A percentile compares a stretch with the other conserved stretches of the same genome.
phyloP scores from a whole-genome alignment of 148 eudicot species.

The Nepenthes gracilis region DNA sequence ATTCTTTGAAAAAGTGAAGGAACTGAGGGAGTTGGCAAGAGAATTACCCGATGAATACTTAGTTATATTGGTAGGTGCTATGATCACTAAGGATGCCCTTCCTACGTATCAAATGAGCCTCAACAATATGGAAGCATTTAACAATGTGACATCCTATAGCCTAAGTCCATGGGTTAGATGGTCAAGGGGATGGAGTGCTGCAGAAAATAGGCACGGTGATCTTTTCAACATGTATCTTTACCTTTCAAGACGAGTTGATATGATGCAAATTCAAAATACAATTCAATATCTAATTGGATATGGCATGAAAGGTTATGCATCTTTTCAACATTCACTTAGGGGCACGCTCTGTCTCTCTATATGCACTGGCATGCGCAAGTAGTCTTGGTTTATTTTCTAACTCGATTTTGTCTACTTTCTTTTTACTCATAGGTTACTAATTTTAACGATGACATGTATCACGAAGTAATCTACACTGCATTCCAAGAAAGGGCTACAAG shows the following conservation, averaged over 20 bases:
- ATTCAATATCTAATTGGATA: constrained; percentile 25
- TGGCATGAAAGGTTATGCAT: constrained; percentile 21
- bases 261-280: constrained; percentile 22
- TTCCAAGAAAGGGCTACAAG: too few relatives aligned
- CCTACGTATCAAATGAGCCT: constrained; percentile 31
- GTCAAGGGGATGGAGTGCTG: constrained; percentile 33
- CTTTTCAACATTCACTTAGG: too few relatives aligned
- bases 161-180: constrained; percentile 26
- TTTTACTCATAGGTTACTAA: too few relatives aligned
- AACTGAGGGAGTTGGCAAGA: constrained; percentile 10
- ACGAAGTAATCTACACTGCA: too few relatives aligned
- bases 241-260: constrained; percentile 37
- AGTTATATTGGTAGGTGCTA: constrained; percentile 31
- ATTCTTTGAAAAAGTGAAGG: constrained; percentile 12
- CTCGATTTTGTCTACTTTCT: too few relatives aligned
- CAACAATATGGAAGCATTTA: constrained; percentile 19
- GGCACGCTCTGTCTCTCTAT: too few relatives aligned
- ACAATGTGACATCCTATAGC: constrained; percentile 19
- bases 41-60: constrained; percentile 28
- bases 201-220: constrained; percentile 33
- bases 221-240: constrained; percentile 21
- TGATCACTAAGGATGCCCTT: constrained; percentile 32
- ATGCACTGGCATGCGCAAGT: too few relatives aligned
- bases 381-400: too few relatives aligned
- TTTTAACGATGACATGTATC: too few relatives aligned